A percentile compares a stretch with the other conserved stretches of the same genome.
These are phyloP conservation scores for Salix dunnii DNA, from an alignment of 345 rosid species.

Conservation along the genomic window DNA sequence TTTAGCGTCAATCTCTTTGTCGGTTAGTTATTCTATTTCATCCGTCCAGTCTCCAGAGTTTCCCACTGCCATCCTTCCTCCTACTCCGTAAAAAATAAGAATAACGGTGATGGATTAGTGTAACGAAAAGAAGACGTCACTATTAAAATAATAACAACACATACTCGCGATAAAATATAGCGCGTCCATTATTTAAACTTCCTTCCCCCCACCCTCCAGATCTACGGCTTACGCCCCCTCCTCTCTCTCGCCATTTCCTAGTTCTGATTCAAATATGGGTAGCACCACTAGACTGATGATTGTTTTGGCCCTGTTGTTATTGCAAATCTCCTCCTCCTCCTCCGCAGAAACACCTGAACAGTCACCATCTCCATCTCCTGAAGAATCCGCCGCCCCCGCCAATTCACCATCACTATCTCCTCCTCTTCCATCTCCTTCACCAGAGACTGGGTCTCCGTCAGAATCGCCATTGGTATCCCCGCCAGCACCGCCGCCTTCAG, in stretches of 20 bases:
- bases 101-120: no score
- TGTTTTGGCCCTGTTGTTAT: not conserved
- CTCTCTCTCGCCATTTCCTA: not conserved
- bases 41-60: no score
- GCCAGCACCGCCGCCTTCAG: conserved; percentile 24
- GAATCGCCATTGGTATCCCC: conserved; percentile 21
- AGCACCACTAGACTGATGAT: not conserved
- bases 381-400: not conserved
- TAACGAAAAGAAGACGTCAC: no score
- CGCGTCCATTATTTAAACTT: not conserved
- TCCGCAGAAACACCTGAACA: conserved; percentile 17
- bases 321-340: not conserved
- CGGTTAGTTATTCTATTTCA: no score
- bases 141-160: no score
- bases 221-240: not conserved
- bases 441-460: conserved; percentile 21
- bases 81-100: no score
- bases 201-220: not conserved
- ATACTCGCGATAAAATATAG: no score
- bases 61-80: no score
- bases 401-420: conserved; percentile 1
- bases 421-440: conserved; percentile 20
- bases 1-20: no score
- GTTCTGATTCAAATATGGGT: not conserved
- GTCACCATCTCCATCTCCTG: conserved; percentile 6